Evolutionary conservation across 2,329 filamentous ascomycete species (phyloP).

Genomic region (Aspergillus calidoustus): DNA sequence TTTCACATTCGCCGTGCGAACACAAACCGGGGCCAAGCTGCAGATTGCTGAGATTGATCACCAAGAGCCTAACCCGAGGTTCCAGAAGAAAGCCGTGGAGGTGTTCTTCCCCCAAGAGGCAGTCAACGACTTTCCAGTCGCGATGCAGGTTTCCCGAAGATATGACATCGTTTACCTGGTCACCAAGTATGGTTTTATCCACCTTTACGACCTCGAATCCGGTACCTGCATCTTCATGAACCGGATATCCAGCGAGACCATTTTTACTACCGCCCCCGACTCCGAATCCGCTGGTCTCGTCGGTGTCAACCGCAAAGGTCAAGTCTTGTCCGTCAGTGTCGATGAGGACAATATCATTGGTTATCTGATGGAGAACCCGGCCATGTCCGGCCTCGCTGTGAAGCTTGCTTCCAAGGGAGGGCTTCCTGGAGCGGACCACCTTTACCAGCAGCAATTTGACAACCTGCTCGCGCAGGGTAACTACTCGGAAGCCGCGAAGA

Average conservation of each 20-base stretch:
- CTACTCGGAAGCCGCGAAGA: conserved; percentile 88
- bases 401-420: conserved; percentile 95
- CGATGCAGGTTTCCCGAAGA: conserved; percentile 94
- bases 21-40: conserved; percentile 86
- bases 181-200: conserved; percentile 98
- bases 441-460: conserved; percentile 93
- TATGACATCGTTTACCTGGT: conserved; percentile 97
- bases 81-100: conserved; percentile 94
- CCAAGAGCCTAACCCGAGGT: conserved; percentile 82
- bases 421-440: conserved; percentile 88
- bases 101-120: conserved; percentile 97
- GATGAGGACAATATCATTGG: conserved; percentile 91
- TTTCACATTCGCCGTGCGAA: conserved; percentile 94
- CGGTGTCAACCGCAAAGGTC: conserved; percentile 95
- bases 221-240: conserved; percentile 99
- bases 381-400: conserved; percentile 89
- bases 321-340: conserved; percentile 91
- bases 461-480: conserved; percentile 78
- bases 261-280: conserved; percentile 91
- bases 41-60: conserved; percentile 98
- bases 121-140: conserved; percentile 95
- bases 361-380: conserved; percentile 94
- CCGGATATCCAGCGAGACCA: conserved; percentile 97
- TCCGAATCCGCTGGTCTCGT: conserved; percentile 84
- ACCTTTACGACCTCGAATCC: conserved; percentile 96